phyloP scores from a whole-genome alignment of 2,329 filamentous ascomycete species.

The Monilinia aucupariae region DNA sequence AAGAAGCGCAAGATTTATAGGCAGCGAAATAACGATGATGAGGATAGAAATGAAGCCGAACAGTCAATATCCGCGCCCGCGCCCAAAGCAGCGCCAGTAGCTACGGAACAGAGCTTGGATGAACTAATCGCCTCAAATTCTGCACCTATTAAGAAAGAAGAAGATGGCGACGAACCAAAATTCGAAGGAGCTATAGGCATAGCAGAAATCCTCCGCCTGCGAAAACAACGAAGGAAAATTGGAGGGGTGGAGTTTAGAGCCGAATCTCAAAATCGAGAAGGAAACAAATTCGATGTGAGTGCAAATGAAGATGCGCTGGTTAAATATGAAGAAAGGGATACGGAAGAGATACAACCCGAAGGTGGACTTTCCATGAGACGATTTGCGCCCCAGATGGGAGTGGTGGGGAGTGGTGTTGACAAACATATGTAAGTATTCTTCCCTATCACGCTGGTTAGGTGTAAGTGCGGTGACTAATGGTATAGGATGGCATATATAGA shows the following conservation, averaged over 20 bases:
- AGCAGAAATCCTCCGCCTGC: slow-evolving; percentile 46
- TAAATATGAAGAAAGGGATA: slow-evolving; percentile 20
- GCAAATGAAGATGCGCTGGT: slow-evolving; percentile 17
- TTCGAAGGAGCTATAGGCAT: slow-evolving; percentile 38
- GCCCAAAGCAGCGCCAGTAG: slow-evolving; percentile 14
- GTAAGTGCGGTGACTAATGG: slow-evolving; percentile 51
- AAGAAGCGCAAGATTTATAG: slow-evolving; percentile 59
- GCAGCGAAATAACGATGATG: slow-evolving; percentile 41
- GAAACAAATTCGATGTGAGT: slow-evolving; percentile 21
- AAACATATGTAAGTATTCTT: slow-evolving; percentile 67
- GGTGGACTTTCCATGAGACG: slow-evolving; percentile 39
- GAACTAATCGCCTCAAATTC: slow-evolving; percentile 28
- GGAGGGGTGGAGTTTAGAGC: slow-evolving; percentile 53
- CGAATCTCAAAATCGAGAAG: slow-evolving; percentile 20
- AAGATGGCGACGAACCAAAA: slow-evolving; percentile 34
- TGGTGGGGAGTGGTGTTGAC: slow-evolving; percentile 61
- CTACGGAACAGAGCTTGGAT: slow-evolving; percentile 29
- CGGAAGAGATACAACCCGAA: slow-evolving; percentile 11
- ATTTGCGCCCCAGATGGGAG: slow-evolving; percentile 68
- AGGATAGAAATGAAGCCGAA: slow-evolving; percentile 22
- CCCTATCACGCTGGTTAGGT: neutral
- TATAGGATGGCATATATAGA: slow-evolving; percentile 82
- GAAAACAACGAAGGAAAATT: slow-evolving; percentile 45
- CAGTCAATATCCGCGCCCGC: slow-evolving; percentile 15
- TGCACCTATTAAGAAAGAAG: slow-evolving; percentile 13